phyloP scores from a whole-genome alignment of 2,329 filamentous ascomycete genomes.

The Ophiobolus disseminans region DNA sequence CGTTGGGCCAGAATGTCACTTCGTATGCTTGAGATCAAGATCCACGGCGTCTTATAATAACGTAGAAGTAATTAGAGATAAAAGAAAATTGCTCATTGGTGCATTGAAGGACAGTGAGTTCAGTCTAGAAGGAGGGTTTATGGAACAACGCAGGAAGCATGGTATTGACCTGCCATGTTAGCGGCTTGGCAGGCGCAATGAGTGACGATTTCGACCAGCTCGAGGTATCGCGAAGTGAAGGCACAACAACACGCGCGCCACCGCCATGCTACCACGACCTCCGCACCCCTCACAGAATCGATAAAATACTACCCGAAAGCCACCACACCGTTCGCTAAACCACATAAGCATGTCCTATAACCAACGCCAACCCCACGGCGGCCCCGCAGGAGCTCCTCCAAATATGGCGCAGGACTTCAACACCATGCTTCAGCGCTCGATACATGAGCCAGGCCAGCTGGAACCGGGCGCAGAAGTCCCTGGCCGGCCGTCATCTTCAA shows the following conservation, averaged over 20 bases:
- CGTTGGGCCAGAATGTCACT: conserved; percentile 2
- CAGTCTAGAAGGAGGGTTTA: too few species aligned
- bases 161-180: too few species aligned
- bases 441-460: conserved; percentile 38
- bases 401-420: conserved; percentile 45
- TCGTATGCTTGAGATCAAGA: background rate
- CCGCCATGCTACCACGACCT: conserved; percentile 40
- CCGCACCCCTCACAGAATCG: conserved; percentile 25
- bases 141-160: too few species aligned
- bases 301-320: conserved; percentile 20
- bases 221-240: conserved; percentile 19
- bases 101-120: too few species aligned
- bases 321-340: conserved; percentile 4
- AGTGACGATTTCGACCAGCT: conserved; percentile 23
- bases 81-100: background rate
- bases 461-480: conserved; percentile 32
- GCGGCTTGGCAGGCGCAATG: conserved; percentile 21
- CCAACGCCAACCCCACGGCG: conserved; percentile 37
- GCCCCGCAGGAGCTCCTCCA: conserved; percentile 38
- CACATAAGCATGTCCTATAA: conserved; percentile 34
- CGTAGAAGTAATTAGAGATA: background rate
- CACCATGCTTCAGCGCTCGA: conserved; percentile 46
- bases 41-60: background rate
- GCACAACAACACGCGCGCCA: conserved; percentile 20
- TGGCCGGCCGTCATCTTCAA: conserved; percentile 30